Percentiles rank a stretch among this genome's conserved stretches.
phyloP scores from a whole-genome alignment of 768 basidiomycete species.

The Hirschioporus abietinus region DNA sequence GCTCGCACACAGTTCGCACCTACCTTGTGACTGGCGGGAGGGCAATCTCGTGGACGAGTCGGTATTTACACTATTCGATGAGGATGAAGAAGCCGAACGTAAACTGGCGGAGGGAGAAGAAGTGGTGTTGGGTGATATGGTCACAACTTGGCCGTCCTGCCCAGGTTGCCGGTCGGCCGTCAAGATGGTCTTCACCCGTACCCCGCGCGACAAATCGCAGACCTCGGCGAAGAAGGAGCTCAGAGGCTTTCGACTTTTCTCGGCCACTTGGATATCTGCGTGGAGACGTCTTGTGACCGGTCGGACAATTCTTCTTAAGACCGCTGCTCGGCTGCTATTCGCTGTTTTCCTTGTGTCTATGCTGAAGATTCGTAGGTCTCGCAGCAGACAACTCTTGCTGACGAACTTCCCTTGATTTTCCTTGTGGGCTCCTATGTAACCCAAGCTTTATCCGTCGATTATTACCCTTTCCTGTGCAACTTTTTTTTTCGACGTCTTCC shows the following conservation, averaged over 20 bases:
- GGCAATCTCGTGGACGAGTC: neutral
- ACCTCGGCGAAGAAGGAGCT: neutral
- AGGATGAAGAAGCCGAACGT: conserved; percentile 1
- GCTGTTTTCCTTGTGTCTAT: conserved; percentile 8
- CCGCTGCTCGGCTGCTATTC: conserved; percentile 6
- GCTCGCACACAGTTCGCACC: conserved; percentile 10
- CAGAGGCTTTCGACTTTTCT: neutral
- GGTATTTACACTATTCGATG: conserved; percentile 5
- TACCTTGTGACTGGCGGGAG: neutral
- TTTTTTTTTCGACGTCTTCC: too few species aligned
- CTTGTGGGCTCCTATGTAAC: neutral
- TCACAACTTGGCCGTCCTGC: conserved; percentile 17
- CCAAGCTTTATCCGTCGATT: too few species aligned
- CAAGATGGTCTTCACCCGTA: conserved; percentile 10
- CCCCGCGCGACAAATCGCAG: neutral
- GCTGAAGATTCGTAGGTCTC: conserved; percentile 3
- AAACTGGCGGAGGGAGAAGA: neutral
- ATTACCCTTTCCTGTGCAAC: too few species aligned
- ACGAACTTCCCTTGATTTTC: neutral
- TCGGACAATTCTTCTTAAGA: conserved; percentile 4
- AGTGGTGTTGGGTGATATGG: conserved; percentile 7
- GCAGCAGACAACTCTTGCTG: neutral
- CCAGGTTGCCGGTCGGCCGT: conserved; percentile 17
- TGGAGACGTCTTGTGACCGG: conserved; percentile 5
- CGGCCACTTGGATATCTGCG: neutral